Evolutionary conservation across 805 yeast species (phyloP).

Genomic region (Blastobotrys attinorum): DNA sequence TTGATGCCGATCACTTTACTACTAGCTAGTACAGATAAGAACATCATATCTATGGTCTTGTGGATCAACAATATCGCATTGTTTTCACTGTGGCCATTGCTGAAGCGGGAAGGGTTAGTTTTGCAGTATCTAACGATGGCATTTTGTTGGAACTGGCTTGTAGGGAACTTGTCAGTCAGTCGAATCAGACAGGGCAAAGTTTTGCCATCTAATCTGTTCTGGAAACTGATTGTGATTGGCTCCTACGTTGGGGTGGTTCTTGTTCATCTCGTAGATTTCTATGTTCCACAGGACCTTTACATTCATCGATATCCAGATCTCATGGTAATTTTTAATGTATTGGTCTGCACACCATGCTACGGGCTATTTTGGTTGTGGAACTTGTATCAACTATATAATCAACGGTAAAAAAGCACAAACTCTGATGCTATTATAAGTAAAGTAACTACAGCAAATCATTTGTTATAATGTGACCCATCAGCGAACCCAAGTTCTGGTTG

Average conservation of each 20-base stretch:
- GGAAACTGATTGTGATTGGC: constrained; percentile 42
- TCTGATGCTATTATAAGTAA: no score
- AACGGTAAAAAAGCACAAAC: neutral
- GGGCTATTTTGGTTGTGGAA: constrained; percentile 76
- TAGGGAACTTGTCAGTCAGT: constrained; percentile 34
- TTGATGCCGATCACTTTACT: constrained; percentile 74
- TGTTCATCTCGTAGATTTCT: constrained; percentile 48
- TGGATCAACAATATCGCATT: constrained; percentile 84
- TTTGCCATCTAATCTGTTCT: constrained; percentile 42
- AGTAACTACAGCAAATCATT: neutral
- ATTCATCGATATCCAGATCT: constrained; percentile 60
- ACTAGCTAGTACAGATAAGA: constrained; percentile 42
- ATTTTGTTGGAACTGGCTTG: constrained; percentile 68
- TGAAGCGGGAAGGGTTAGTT: constrained; percentile 63
- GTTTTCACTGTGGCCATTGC: constrained; percentile 82
- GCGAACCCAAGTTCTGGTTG: constrained; percentile 20
- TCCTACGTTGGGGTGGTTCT: constrained; percentile 45
- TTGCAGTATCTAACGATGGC: constrained; percentile 64
- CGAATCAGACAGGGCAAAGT: constrained; percentile 15
- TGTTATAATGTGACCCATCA: constrained; percentile 23
- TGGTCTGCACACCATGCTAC: constrained; percentile 71
- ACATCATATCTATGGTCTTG: constrained; percentile 61
- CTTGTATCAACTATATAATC: constrained; percentile 41
- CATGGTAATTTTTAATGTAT: constrained; percentile 71
- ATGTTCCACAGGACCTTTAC: constrained; percentile 40